These are phyloP conservation scores for Naegleria fowleri DNA, from an alignment of 208 protist genomes.

Conservation along the genomic window DNA sequence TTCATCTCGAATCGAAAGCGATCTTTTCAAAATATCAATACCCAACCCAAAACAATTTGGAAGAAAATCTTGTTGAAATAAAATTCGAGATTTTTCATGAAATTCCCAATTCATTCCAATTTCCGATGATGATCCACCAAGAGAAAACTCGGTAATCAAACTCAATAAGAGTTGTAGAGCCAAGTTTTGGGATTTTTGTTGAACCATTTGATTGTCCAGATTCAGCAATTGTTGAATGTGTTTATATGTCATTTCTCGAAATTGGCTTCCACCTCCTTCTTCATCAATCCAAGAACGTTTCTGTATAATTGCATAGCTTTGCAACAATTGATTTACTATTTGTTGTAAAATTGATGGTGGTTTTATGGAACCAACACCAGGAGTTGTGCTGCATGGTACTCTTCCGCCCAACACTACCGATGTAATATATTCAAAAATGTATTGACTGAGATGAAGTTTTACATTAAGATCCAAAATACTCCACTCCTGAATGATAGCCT, in stretches of 20 bases:
- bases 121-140: not conserved
- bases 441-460: not conserved
- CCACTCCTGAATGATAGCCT: not conserved
- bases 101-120: constrained; percentile 17
- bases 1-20: not conserved
- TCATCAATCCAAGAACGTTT: constrained; percentile 2
- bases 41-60: not conserved
- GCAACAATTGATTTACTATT: constrained; percentile 1
- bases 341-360: not conserved
- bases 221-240: not conserved
- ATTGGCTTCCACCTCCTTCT: not conserved
- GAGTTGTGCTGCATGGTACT: not conserved
- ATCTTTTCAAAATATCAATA: not conserved
- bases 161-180: not conserved
- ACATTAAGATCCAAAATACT: not conserved
- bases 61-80: constrained; percentile 12
- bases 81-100: not conserved
- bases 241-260: not conserved
- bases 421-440: not conserved
- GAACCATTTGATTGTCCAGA: not conserved
- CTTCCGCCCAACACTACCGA: not conserved
- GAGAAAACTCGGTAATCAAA: constrained; percentile 18
- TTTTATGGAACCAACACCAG: not conserved
- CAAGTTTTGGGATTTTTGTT: not conserved
- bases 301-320: not conserved